A percentile compares a stretch with the other conserved stretches of the same genome.
These are phyloP conservation scores for Phyllosticta citribraziliensis DNA, from an alignment of 2,329 filamentous ascomycete species.

Conservation along the genomic window DNA sequence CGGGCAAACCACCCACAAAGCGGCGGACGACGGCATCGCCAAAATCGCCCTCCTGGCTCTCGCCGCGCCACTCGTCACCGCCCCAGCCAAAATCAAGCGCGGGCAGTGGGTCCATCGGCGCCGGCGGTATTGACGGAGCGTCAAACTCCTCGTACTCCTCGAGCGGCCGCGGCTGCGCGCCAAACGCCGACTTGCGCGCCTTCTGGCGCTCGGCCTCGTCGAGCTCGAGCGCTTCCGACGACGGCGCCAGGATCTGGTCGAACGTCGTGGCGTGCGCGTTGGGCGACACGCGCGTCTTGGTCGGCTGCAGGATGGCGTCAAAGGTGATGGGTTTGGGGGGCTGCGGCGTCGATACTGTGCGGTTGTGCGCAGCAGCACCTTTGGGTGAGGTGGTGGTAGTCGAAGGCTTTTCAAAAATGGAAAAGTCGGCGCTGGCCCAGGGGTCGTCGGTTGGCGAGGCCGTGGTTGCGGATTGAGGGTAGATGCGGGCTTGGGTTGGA, in stretches of 20 bases:
- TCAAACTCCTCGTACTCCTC: neutral
- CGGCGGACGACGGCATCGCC: slow-evolving; percentile 16
- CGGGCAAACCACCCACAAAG: slow-evolving; percentile 21
- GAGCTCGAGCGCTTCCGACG: neutral
- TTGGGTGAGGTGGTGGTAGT: neutral
- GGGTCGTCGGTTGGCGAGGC: slow-evolving; percentile 14
- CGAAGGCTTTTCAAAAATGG: slow-evolving; percentile 19
- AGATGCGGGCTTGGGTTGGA: neutral
- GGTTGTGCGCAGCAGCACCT: neutral
- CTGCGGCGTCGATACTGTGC: slow-evolving; percentile 1
- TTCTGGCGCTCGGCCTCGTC: neutral
- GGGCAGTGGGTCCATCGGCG: neutral
- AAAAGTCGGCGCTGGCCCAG: slow-evolving; percentile 14
- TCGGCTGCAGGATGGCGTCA: neutral
- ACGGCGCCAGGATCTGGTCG: slow-evolving; percentile 6
- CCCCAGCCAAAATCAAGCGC: neutral
- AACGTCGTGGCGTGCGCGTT: slow-evolving; percentile 3
- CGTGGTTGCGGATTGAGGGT: neutral
- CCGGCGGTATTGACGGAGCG: neutral
- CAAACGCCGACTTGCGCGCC: neutral
- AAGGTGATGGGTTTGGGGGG: slow-evolving; percentile 1
- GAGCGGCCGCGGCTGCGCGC: neutral
- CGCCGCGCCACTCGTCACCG: neutral
- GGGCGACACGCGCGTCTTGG: slow-evolving; percentile 11
- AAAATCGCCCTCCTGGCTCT: slow-evolving; percentile 14